Percentiles rank a stretch among this genome's conserved stretches.
Conservation (phyloP, 2,329 filamentous ascomycete species). For the Fusarium verticillioides region DNA sequence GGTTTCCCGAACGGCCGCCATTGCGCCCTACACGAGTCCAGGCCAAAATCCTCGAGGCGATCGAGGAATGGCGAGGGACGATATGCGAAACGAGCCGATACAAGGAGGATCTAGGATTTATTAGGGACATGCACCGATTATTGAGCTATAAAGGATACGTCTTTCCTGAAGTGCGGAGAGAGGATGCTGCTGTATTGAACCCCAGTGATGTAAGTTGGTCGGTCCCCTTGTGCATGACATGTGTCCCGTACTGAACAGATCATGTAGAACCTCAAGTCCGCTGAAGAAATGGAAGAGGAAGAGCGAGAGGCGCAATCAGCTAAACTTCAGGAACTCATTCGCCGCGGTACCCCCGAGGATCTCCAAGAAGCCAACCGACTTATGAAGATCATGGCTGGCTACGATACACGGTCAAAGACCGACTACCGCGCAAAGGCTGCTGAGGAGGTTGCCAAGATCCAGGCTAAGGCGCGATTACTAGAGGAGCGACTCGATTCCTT, state of each 20-base stretch:
- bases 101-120: constrained; percentile 96
- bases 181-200: constrained; percentile 96
- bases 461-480: constrained; percentile 91
- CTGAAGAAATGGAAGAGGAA: constrained; percentile 98
- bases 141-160: constrained; percentile 97
- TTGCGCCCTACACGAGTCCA: constrained; percentile 88
- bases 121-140: constrained; percentile 96
- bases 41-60: constrained; percentile 90
- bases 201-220: constrained; percentile 86
- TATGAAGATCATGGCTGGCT: constrained; percentile 99
- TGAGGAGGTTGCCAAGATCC: constrained; percentile 92
- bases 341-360: constrained; percentile 89
- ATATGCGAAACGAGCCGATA: constrained; percentile 99
- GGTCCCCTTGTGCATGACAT: not conserved
- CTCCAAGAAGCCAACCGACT: constrained; percentile 95
- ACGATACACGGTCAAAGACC: constrained; percentile 93
- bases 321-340: constrained; percentile 97
- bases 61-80: constrained; percentile 97
- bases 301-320: constrained; percentile 94
- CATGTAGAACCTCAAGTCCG: constrained; percentile 86
- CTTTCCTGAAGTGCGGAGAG: constrained; percentile 90
- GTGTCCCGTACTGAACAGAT: constrained; percentile 54
- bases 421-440: constrained; percentile 98
- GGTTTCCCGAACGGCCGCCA: constrained; percentile 94
- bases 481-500: constrained; percentile 93